Conservation (phyloP, 1,284 basidiomycete genomes). For the Leucoagaricus sp. region DNA sequence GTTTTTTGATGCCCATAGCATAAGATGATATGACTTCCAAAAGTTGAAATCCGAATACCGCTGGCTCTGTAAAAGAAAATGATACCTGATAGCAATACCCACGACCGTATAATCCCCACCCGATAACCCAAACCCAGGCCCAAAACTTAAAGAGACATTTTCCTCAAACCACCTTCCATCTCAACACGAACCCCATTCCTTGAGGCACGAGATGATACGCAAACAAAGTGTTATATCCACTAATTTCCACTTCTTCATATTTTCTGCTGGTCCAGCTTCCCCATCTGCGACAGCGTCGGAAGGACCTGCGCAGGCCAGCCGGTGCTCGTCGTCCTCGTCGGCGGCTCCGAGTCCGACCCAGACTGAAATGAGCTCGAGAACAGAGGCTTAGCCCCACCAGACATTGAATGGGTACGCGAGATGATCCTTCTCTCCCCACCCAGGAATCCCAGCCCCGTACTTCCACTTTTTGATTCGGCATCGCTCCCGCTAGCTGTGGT, state of each 20-base stretch:
- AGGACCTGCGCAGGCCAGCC: too few species aligned
- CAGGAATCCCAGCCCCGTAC: not conserved
- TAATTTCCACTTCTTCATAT: too few species aligned
- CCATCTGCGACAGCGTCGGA: too few species aligned
- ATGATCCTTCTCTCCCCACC: conserved; percentile 13
- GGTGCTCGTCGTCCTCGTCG: too few species aligned
- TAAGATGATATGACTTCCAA: not conserved
- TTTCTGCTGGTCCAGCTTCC: too few species aligned
- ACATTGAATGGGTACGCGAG: conserved; percentile 24
- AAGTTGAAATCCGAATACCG: not conserved
- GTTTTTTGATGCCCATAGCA: not conserved
- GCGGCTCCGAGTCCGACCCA: conserved; percentile 9
- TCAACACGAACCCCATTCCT: too few species aligned
- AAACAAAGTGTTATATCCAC: too few species aligned
- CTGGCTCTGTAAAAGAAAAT: not conserved
- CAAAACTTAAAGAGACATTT: not conserved
- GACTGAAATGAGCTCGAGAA: not conserved
- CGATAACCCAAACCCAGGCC: not conserved
- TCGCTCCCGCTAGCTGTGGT: not conserved
- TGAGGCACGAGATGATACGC: too few species aligned
- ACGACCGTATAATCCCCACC: not conserved
- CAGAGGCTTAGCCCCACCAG: conserved; percentile 12
- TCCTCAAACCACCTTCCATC: too few species aligned
- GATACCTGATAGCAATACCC: not conserved
- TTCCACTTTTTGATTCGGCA: not conserved